Evolutionary conservation across 352 stramenopile genomes (phyloP), one percentile per base, ranked within the genome.

Genomic region (Achlya hypogyna): DNA sequence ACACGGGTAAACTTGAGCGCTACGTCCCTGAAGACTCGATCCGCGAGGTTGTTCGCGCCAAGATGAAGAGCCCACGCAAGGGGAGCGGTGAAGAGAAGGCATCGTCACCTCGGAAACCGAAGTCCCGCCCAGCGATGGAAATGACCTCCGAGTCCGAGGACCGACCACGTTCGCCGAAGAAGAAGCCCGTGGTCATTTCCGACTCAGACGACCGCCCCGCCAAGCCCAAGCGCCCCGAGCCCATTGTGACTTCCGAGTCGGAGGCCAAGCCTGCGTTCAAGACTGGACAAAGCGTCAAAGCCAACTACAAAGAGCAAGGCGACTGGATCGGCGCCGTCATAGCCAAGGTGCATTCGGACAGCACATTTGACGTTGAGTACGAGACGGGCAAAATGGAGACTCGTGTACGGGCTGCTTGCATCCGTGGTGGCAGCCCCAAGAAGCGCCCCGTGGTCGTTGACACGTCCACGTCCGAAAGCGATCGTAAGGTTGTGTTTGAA

Each of bases 1-100:
- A 88, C 62, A 82, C 49, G 63, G 81, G 79, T 0, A 71, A 84
- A 40, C 74, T 62, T 18, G 79, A 89, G 40, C 79, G 84, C 47
- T 76, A 82, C 35, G 77, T 87, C 14, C 75, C 83, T 16, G 79
- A 82, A 40, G 59, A 69, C 40, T 75, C 72, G 31, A 74, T 87
- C 22, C 54, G 71, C 8, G 72, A 81, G 28, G 78, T 83, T 25
- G 73, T 74, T 22, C 71, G 75, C 16, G 72, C 75, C 12, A 72
- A 73, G 35, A 51, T 83, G 38, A 68, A 62, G 1, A n/a, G 51
- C 27, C 20, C 23, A 9, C 38, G 38, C 38, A 45, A 45, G n/a
- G 14, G 14, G 23, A 28, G 16, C 22, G 32, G 52, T 25, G 9
- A 52, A 22, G 20, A 51, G 35, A 23, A 52, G 10, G 12, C 54